A percentile compares a stretch with the other conserved stretches of the same genome.
Conservation (phyloP, 1,284 basidiomycete species). For the Malassezia furfur region DNA sequence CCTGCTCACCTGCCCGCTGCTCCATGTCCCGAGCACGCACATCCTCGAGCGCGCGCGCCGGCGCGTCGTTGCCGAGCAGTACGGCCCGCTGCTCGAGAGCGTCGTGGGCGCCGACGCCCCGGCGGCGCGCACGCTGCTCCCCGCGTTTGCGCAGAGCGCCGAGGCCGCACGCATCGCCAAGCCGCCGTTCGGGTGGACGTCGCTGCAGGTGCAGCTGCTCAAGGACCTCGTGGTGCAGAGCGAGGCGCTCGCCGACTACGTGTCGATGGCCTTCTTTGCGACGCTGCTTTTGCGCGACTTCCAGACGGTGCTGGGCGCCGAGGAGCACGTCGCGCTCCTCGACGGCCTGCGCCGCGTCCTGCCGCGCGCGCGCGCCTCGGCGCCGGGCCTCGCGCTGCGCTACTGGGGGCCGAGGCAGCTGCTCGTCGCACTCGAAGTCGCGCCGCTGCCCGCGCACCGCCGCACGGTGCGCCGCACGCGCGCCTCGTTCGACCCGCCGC, state of each 20-base stretch:
- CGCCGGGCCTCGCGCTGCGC: constrained; percentile 29
- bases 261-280: constrained; percentile 30
- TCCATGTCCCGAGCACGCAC: constrained; percentile 28
- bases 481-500: background rate
- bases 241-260: constrained; percentile 74
- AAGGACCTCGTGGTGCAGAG: constrained; percentile 81
- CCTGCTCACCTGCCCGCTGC: constrained; percentile 31
- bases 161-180: constrained; percentile 13
- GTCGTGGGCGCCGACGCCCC: background rate
- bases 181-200: constrained; percentile 70
- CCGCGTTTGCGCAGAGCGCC: constrained; percentile 2
- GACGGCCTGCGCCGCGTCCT: constrained; percentile 35
- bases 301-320: constrained; percentile 19
- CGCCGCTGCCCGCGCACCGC: constrained; percentile 67
- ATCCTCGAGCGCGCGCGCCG: constrained; percentile 29
- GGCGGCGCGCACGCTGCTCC: constrained; percentile 4
- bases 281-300: constrained; percentile 29
- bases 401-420: constrained; percentile 54
- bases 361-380: constrained; percentile 33
- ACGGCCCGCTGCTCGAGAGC: constrained; percentile 2
- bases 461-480: constrained; percentile 50
- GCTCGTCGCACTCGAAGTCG: constrained; percentile 65
- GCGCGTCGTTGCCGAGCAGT: constrained; percentile 19
- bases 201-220: constrained; percentile 78
- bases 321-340: constrained; percentile 36